Conservation (phyloP, 2,329 filamentous ascomycete genomes). For the Monosporascus ibericus region DNA sequence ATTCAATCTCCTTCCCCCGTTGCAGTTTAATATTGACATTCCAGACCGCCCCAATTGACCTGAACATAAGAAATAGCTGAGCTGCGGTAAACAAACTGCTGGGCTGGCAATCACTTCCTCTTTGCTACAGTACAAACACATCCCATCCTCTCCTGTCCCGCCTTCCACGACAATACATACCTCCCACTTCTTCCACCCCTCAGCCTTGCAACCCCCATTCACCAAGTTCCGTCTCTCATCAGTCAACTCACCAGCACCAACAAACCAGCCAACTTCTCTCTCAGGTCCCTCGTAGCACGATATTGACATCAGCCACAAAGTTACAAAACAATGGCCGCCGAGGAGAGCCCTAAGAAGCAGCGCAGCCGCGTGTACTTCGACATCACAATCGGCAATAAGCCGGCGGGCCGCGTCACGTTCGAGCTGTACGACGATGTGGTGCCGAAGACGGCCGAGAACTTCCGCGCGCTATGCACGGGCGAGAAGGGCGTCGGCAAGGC, state of each 20-base stretch:
- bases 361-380: constrained; percentile 90
- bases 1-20: neutral
- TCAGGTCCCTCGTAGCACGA: neutral
- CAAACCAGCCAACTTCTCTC: neutral
- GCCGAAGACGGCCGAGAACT: constrained; percentile 95
- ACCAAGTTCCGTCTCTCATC: neutral
- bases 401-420: constrained; percentile 74
- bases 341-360: constrained; percentile 35
- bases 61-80: neutral
- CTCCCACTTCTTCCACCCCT: neutral
- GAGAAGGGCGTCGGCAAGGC: constrained; percentile 81
- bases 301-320: neutral
- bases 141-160: neutral
- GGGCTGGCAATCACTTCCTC: neutral
- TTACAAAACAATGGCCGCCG: constrained; percentile 23
- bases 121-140: neutral
- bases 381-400: constrained; percentile 70
- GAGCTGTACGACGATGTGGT: constrained; percentile 75
- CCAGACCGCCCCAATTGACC: neutral
- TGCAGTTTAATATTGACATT: neutral
- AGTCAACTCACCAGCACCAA: neutral
- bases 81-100: neutral
- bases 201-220: neutral
- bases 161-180: neutral
- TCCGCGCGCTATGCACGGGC: constrained; percentile 87